Evolutionary conservation across 2,329 filamentous ascomycete species (phyloP).

Genomic region (Teratosphaeria zuluensis): DNA sequence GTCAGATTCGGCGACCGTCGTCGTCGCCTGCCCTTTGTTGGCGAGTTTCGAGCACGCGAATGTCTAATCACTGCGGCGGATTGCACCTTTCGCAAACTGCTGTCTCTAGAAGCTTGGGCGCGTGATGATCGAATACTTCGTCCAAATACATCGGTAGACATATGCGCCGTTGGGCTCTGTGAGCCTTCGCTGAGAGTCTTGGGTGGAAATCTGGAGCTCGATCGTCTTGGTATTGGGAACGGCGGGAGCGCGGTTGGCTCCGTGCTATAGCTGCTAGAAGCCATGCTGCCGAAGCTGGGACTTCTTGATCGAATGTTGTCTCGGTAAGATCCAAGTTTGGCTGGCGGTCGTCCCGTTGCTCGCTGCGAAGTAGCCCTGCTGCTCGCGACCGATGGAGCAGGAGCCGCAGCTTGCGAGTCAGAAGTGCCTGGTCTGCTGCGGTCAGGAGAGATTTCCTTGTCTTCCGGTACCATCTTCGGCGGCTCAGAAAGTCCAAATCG

Average conservation of each 20-base stretch:
- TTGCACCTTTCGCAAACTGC: slow-evolving; percentile 62
- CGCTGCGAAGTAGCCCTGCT: slow-evolving; percentile 19
- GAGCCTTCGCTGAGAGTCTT: slow-evolving; percentile 64
- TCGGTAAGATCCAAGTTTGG: slow-evolving; percentile 13
- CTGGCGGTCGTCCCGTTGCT: slow-evolving; percentile 8
- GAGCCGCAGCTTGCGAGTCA: slow-evolving; percentile 22
- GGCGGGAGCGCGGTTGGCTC: slow-evolving; percentile 48
- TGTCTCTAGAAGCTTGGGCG: slow-evolving; percentile 26
- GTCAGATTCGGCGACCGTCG: slow-evolving; percentile 25
- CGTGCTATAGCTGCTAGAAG: slow-evolving; percentile 26
- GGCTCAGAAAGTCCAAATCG: slow-evolving; percentile 22
- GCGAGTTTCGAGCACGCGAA: slow-evolving; percentile 46
- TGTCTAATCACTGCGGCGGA: slow-evolving; percentile 65
- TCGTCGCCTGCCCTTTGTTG: slow-evolving; percentile 27
- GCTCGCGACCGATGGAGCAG: slow-evolving; percentile 23
- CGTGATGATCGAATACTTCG: not conserved
- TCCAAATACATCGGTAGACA: slow-evolving; percentile 16
- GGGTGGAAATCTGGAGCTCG: slow-evolving; percentile 70
- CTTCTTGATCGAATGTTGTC: slow-evolving; percentile 45
- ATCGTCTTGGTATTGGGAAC: slow-evolving; percentile 82
- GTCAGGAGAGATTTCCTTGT: slow-evolving; percentile 26
- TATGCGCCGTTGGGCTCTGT: slow-evolving; percentile 57
- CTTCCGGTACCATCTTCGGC: slow-evolving; percentile 25
- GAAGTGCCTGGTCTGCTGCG: slow-evolving; percentile 20
- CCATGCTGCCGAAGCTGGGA: slow-evolving; percentile 51